These are phyloP conservation scores for Schizosaccharomyces octosporus DNA, from an alignment of 805 yeast genomes.

Conservation along the genomic window DNA sequence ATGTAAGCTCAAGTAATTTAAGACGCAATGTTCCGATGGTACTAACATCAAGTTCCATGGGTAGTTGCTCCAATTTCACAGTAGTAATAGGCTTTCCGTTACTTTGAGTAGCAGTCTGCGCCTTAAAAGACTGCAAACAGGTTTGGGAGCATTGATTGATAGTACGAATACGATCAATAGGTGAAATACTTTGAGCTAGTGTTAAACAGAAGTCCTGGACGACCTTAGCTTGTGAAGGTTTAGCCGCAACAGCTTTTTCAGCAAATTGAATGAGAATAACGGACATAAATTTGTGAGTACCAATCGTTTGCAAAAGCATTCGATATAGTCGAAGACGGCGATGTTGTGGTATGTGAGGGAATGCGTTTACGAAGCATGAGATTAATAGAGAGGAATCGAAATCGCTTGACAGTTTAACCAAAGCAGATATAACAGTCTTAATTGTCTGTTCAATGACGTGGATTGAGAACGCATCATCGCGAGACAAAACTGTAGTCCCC, in stretches of 20 bases:
- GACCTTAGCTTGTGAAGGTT: neutral
- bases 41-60: conserved; percentile 2
- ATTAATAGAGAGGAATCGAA: conserved; percentile 22
- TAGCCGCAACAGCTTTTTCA: neutral
- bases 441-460: conserved; percentile 84
- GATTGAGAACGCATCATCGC: conserved; percentile 85
- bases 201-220: neutral
- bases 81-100: conserved; percentile 14
- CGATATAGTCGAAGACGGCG: conserved; percentile 70
- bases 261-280: conserved; percentile 56
- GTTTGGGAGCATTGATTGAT: conserved; percentile 9
- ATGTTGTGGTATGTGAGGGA: conserved; percentile 87
- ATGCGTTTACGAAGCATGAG: conserved; percentile 79
- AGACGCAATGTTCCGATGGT: neutral
- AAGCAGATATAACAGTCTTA: conserved; percentile 70
- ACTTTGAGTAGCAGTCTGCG: neutral
- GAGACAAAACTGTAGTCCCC: conserved; percentile 94
- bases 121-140: neutral
- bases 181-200: neutral
- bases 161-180: conserved; percentile 9
- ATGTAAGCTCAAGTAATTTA: neutral
- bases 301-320: conserved; percentile 56
- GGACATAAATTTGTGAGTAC: conserved; percentile 40
- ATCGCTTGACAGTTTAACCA: conserved; percentile 13
- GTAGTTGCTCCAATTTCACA: conserved; percentile 17